These are phyloP conservation scores for Trichosporon sp. DNA, from an alignment of 1,284 basidiomycete genomes.

Conservation along the genomic window DNA sequence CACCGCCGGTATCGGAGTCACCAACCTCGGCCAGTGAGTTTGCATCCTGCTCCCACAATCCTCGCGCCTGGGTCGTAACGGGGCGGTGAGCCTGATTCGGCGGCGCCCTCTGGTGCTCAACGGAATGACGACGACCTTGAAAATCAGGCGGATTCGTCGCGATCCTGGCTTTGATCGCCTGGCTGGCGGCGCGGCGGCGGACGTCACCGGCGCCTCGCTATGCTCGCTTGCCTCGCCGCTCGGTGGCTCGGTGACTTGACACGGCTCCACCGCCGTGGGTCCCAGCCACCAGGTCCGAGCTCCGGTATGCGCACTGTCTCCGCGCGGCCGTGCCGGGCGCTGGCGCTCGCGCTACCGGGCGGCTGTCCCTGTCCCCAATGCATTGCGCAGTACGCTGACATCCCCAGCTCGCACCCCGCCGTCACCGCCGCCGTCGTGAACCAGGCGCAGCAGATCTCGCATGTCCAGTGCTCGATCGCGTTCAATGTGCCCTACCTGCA, in stretches of 20 bases:
- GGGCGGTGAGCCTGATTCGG: neutral
- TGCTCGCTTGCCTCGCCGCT: neutral
- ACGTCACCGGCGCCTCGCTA: neutral
- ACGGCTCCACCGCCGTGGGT: neutral
- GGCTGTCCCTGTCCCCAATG: neutral
- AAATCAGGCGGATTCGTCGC: neutral
- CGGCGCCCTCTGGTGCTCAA: too few species aligned
- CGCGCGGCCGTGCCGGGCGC: neutral
- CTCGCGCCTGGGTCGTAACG: neutral
- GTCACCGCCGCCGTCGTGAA: constrained; percentile 78
- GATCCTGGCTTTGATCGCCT: neutral
- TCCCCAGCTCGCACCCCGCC: constrained; percentile 68
- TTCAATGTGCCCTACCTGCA: constrained; percentile 22
- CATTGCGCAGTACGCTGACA: constrained; percentile 19
- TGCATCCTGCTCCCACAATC: neutral
- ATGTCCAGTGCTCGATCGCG: constrained; percentile 57
- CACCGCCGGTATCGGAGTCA: constrained; percentile 70
- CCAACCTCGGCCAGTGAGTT: constrained; percentile 24
- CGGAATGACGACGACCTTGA: neutral
- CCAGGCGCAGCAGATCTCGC: constrained; percentile 73
- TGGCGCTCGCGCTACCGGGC: too few species aligned
- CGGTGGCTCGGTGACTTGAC: neutral
- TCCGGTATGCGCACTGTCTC: neutral
- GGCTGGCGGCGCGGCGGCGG: neutral
- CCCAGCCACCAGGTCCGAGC: neutral